These are phyloP conservation scores for Ustilago lituana DNA, from an alignment of 1,284 basidiomycete genomes.

Conservation along the genomic window DNA sequence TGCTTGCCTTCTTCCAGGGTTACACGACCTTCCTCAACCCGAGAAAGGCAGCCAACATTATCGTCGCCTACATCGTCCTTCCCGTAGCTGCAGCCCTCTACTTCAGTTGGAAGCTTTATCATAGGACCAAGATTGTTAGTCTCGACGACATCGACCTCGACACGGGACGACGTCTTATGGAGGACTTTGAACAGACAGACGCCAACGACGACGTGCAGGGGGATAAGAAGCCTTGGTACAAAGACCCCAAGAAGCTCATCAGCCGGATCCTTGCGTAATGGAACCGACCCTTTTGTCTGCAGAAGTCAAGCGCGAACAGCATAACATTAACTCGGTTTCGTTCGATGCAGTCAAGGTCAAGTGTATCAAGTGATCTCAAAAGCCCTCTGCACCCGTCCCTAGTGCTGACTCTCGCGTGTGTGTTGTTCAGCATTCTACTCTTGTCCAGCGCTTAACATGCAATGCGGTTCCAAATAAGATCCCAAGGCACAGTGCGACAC, in stretches of 20 bases:
- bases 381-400: too few relatives aligned
- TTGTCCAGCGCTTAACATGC: too few relatives aligned
- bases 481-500: too few relatives aligned
- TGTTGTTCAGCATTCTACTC: too few relatives aligned
- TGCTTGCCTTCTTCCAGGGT: slow-evolving; percentile 54
- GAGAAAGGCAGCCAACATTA: slow-evolving; percentile 73
- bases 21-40: slow-evolving; percentile 42
- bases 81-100: slow-evolving; percentile 80
- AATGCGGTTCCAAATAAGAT: too few relatives aligned
- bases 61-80: slow-evolving; percentile 82
- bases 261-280: slow-evolving; percentile 20
- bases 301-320: too few relatives aligned
- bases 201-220: background rate
- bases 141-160: slow-evolving; percentile 42
- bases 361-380: too few relatives aligned
- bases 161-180: slow-evolving; percentile 27
- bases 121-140: slow-evolving; percentile 67
- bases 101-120: slow-evolving; percentile 71
- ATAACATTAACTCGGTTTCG: too few relatives aligned
- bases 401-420: too few relatives aligned
- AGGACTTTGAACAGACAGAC: slow-evolving; percentile 12
- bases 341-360: too few relatives aligned
- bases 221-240: slow-evolving; percentile 21
- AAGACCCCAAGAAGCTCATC: slow-evolving; percentile 23
- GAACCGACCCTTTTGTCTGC: too few relatives aligned